Conservation (phyloP, 768 basidiomycete genomes). For the Suillus plorans region DNA sequence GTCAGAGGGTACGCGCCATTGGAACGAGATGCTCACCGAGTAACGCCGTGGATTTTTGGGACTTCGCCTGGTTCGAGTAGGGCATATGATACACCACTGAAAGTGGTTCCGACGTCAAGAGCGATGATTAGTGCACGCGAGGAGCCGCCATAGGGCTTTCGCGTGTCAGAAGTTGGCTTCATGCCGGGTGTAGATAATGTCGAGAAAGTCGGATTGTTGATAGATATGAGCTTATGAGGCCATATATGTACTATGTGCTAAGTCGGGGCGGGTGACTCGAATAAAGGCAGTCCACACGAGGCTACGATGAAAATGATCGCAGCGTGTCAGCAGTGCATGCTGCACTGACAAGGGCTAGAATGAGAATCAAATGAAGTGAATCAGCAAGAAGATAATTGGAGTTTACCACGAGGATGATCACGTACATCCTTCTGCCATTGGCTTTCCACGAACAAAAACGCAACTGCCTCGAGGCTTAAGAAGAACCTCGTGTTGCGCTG, state of each 20-base stretch:
- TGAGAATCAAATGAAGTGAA: background rate
- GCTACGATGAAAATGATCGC: background rate
- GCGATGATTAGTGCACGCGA: conserved; percentile 71
- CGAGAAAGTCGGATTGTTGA: conserved; percentile 1
- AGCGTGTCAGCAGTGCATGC: background rate
- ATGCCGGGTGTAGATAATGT: conserved; percentile 27
- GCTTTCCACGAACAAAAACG: conserved; percentile 6
- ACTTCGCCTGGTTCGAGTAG: conserved; percentile 81
- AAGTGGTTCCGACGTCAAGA: conserved; percentile 81
- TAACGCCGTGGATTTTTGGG: conserved; percentile 79
- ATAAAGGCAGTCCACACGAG: conserved; percentile 12
- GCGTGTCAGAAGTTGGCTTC: conserved; percentile 59
- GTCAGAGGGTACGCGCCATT: background rate
- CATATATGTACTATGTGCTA: conserved; percentile 12
- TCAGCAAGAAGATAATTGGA: conserved; percentile 1
- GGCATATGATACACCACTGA: conserved; percentile 81
- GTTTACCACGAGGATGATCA: conserved; percentile 14
- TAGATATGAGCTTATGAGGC: conserved; percentile 2
- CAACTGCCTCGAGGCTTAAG: conserved; percentile 17
- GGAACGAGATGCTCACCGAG: conserved; percentile 47
- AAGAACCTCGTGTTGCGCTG: conserved; percentile 8
- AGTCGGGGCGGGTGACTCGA: conserved; percentile 11
- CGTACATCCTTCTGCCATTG: conserved; percentile 3
- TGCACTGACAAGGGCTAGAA: background rate
- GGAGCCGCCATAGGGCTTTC: conserved; percentile 71